Percentiles rank a stretch among this genome's conserved stretches.
Conservation (phyloP, 441 rosid genomes). For the Oxalis stricta region DNA sequence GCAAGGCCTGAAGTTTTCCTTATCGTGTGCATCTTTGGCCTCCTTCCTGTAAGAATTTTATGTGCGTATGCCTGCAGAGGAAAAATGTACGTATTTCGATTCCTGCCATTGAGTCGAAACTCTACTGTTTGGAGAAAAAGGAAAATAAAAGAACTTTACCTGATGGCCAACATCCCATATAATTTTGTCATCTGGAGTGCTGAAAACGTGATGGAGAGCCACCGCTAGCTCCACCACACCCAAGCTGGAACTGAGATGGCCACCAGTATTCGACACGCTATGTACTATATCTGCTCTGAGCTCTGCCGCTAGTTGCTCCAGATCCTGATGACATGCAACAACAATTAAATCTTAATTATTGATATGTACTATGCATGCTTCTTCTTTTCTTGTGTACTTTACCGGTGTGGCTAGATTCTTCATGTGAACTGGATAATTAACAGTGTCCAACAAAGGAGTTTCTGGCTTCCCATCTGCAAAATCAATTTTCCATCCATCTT, state of each 20-base stretch:
- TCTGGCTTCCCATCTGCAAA: conserved; percentile 37
- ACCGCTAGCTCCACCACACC: conserved; percentile 60
- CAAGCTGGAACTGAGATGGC: conserved; percentile 58
- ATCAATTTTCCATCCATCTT: conserved; percentile 30
- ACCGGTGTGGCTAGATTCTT: conserved; percentile 49
- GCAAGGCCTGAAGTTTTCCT: conserved; percentile 65
- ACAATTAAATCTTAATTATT: no score
- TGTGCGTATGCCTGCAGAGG: conserved; percentile 63
- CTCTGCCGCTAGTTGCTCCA: conserved; percentile 62
- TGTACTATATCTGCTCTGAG: conserved; percentile 50
- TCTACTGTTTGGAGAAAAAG: not conserved
- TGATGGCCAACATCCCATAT: conserved; percentile 82
- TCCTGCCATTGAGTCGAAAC: not conserved
- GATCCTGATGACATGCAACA: conserved; percentile 32
- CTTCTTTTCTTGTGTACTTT: no score
- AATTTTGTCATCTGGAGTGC: conserved; percentile 53
- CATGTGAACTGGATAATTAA: conserved; percentile 55
- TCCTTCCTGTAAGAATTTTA: conserved; percentile 67
- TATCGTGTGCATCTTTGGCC: conserved; percentile 56
- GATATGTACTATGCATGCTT: not conserved
- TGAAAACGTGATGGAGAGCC: conserved; percentile 54
- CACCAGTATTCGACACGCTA: conserved; percentile 44
- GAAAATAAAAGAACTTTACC: conserved; percentile 18
- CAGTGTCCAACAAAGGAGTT: conserved; percentile 56
- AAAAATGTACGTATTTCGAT: conserved; percentile 1